Percentiles rank a stretch among this genome's conserved stretches.
Conservation (phyloP, 2,329 filamentous ascomycete species). For the Hypoxylon sp. region DNA sequence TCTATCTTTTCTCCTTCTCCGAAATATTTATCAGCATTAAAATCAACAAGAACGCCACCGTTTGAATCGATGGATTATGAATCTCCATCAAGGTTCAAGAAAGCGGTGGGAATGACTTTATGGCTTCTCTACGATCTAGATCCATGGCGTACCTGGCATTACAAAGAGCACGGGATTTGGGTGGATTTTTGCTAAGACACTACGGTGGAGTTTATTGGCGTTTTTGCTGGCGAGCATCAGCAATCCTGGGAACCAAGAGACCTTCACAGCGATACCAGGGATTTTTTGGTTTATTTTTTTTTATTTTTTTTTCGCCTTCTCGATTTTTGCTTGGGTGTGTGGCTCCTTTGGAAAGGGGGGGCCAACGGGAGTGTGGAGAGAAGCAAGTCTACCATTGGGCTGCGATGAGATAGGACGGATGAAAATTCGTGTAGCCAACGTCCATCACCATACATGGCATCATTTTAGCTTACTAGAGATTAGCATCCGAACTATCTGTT, state of each 20-base stretch:
- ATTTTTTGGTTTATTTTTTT: conserved; percentile 30
- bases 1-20: conserved; percentile 39
- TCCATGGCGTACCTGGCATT: conserved; percentile 44
- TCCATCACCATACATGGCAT: conserved; percentile 41
- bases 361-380: conserved; percentile 23
- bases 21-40: conserved; percentile 43
- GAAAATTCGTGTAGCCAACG: conserved; percentile 45
- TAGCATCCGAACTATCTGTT: conserved; percentile 26
- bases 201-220: conserved; percentile 49
- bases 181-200: conserved; percentile 41
- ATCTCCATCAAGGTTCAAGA: conserved; percentile 18
- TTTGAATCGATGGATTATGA: conserved; percentile 21
- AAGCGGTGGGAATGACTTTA: conserved; percentile 45
- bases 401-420: conserved; percentile 33
- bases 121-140: conserved; percentile 46
- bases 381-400: conserved; percentile 24
- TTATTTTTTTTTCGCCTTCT: conserved; percentile 19
- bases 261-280: conserved; percentile 48
- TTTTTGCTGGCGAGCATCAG: conserved; percentile 47
- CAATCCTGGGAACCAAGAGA: conserved; percentile 32
- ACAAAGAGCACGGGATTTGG: conserved; percentile 40
- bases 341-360: conserved; percentile 32
- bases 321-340: conserved; percentile 22
- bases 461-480: conserved; percentile 29
- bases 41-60: conserved; percentile 31